Base-by-base conservation (phyloP, 2,329 filamentous ascomycete species). In the Rasamsonia emersonii region DNA sequence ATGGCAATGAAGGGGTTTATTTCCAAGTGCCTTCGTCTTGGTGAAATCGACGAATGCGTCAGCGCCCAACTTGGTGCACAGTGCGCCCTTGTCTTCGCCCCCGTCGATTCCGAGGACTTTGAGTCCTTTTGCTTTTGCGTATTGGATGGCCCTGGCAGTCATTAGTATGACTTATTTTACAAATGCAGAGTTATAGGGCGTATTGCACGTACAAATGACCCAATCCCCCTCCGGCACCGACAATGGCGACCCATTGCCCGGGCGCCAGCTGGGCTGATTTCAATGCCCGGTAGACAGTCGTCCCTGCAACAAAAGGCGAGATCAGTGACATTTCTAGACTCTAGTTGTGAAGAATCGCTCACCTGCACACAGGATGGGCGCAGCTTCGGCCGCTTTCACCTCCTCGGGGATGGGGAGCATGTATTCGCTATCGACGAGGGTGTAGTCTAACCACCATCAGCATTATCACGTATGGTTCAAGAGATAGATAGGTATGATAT, bases 21-120 rank as follows among this genome's bases (percentile, higher is more conserved):
- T 19, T 19, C 6, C 11, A 21, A 16, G 8, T 23, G 28, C 32
- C 24, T 54, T 41, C 25, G 43, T 47, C 24, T 45, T 39, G 4
- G 39, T 50, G 40, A 58, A 60, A 39, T 61, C 58, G 29, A 61
- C 51, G 40, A 51, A 61, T 30, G 49, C 42, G 33, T 60, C 56
- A 7, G 56, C 56, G 4, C 58, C 56, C 11, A 60, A 46, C 25
- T 53, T 46, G 33, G 49, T 56, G 46, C 56, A 59, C 9, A 60
- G 47, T 18, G 53, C 51, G 10, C 42, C 42, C 36, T 62, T 61
- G 21, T 55, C 55, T 5, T 53, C 48, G 9, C 56, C 54, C 8
- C 56, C 57, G 35, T 62, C 57, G 32, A 61, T 45, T 16, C 54
- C 58, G 27, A 61, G 59, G 18, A 61, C 46, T n/a, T 53, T 43